A percentile compares a stretch with the other conserved stretches of the same genome.
Evolutionary conservation across 257 asterid species (phyloP).

Genomic region (Scutellaria barbata): DNA sequence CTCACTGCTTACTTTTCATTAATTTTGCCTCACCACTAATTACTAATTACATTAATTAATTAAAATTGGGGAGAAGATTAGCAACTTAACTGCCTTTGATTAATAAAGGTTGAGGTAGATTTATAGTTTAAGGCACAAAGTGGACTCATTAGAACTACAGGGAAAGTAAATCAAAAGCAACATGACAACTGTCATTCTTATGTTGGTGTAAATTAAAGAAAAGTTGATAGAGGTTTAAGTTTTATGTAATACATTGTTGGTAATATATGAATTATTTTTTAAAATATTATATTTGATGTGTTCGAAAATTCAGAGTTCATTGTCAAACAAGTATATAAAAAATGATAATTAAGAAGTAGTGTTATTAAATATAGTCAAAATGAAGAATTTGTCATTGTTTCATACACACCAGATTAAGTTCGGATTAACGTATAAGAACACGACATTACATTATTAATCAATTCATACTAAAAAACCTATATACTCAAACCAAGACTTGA

Average conservation of each 20-base stretch:
- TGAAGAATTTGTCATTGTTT: too few relatives aligned
- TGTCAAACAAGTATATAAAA: too few relatives aligned
- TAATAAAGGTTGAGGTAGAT: neutral
- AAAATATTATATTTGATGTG: too few relatives aligned
- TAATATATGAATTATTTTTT: too few relatives aligned
- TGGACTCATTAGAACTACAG: conserved; percentile 2
- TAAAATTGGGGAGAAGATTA: neutral
- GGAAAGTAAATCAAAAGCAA: conserved; percentile 18
- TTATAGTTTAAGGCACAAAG: conserved; percentile 20
- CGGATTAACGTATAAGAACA: too few relatives aligned
- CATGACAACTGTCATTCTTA: conserved; percentile 19
- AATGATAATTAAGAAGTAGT: too few relatives aligned
- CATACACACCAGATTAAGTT: too few relatives aligned
- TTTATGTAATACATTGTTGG: neutral
- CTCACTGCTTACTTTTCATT: neutral
- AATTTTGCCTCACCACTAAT: neutral
- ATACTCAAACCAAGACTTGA: too few relatives aligned
- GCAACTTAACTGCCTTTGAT: neutral
- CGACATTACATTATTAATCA: too few relatives aligned
- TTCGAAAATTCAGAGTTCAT: too few relatives aligned
- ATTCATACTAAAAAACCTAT: too few relatives aligned
- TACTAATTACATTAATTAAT: neutral
- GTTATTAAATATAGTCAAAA: too few relatives aligned
- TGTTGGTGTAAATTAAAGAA: neutral
- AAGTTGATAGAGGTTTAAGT: neutral